A percentile compares a stretch with the other conserved stretches of the same genome.
These are phyloP conservation scores for Hyaloperonospora arabidopsidis DNA, from an alignment of 352 stramenopile species.

Conservation along the genomic window DNA sequence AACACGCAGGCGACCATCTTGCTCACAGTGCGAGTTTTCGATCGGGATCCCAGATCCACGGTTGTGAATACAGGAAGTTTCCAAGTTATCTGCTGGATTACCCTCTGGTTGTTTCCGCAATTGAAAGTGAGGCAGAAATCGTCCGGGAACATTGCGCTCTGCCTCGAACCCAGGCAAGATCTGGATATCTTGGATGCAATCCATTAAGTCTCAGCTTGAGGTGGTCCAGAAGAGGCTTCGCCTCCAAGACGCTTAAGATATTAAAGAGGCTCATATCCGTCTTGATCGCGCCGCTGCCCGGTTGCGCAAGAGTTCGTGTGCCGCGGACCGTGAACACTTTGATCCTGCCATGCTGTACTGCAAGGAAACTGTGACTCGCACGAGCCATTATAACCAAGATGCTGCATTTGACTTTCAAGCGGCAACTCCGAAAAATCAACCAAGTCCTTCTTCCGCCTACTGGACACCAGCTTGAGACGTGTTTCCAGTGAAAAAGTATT, in stretches of 20 bases:
- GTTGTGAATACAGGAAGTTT: constrained; percentile 1
- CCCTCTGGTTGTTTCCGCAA: neutral
- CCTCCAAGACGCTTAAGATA: neutral
- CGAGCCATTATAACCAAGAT: neutral
- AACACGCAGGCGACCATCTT: constrained; percentile 1
- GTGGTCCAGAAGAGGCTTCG: neutral
- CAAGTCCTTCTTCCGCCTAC: neutral
- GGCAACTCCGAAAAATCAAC: neutral
- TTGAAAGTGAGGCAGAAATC: neutral
- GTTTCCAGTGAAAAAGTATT: neutral
- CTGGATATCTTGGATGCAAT: constrained; percentile 1
- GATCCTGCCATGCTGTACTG: neutral
- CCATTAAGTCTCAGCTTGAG: neutral
- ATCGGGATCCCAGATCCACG: neutral
- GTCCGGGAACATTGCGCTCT: neutral
- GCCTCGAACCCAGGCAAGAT: neutral
- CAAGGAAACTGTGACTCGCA: neutral
- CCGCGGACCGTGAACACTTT: neutral
- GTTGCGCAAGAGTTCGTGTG: neutral
- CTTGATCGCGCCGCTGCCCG: constrained; percentile 1
- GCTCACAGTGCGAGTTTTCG: constrained; percentile 1
- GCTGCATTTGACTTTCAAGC: constrained; percentile 1
- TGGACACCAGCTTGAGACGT: neutral
- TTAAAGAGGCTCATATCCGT: neutral
- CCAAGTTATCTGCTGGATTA: constrained; percentile 1